Evolutionary conservation across 495 filamentous ascomycete species (phyloP), one percentile per base, ranked within the genome.

Genomic region (Penicillium flavigenum): DNA sequence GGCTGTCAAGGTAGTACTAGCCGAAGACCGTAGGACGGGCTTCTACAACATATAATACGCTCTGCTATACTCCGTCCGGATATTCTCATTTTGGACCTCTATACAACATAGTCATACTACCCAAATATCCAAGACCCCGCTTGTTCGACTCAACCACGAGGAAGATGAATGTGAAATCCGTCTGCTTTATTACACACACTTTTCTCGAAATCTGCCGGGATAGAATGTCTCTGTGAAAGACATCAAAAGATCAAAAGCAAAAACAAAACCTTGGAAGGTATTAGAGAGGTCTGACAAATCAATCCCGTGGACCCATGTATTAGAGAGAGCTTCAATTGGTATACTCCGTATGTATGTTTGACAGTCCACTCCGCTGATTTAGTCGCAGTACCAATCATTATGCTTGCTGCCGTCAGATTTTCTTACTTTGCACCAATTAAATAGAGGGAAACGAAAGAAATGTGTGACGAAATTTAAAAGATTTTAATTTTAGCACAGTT

Each of bases 141-240:
- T 61, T 57, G 63, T 65, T 65, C 65, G 41, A 66, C 50, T 11
- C 34, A 36, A 53, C 54, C 63, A 68, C 63, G 66, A 66, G 66
- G 66, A 22, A 44, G 50, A 16, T 24, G 4, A 49, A 56, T 64
- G 60, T 66, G 26, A 58, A 64, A 68, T 57, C 32, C 49, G 56
- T 31, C 60, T 44, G 34, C 36, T 43, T 43, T 39, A 27, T 12
- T 58, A 16, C 11, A 12, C 10, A 12, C 10, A 58, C 44, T 27
- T 5, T 46, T 41, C 32, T 56, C 52, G 46, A 47, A 45, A 24
- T 9, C 31, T 32, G n/a, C 1, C 17, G 47, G 48, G 54, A 39
- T 53, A 43, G 43, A 60, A 58, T 60, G 55, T 57, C 55, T 59
- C 51, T 63, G 39, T 63, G 39, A 48, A 56, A 34, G 51, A 68